Evolutionary conservation across 208 protist genomes (phyloP), one percentile per base, ranked within the genome.

Genomic region (Angomonas ambiguus): DNA sequence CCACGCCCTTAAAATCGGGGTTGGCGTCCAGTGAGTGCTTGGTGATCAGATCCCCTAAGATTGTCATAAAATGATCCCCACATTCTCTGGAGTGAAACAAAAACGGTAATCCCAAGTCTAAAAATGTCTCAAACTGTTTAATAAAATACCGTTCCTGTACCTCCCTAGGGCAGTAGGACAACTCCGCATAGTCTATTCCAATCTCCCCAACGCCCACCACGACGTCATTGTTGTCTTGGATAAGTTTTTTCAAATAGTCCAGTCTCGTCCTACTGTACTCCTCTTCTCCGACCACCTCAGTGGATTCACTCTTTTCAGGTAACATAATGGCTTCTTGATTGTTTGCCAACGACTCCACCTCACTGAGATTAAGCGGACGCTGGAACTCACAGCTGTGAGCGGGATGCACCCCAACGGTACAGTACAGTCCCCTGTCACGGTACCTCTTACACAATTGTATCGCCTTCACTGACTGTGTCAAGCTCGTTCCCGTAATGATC

Each of bases 11-110:
- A 22, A 11, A 57, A 20, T 16, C 24, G 2, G 38, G 42, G 28
- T 33, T 2, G 28, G 32, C 1, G 42, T 35, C 65, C 30, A 28
- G 6, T 24, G 18, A 20, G 22, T 48, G 51, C 45, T 34, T 1
- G 24, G 30, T 24, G 45, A 51, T 24, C 22, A 45, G 71, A 42
- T 74, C 53, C 51, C 77, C 70, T 57, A 97, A 75, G 13, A 93
- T 28, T 16, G 71, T 20, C 10, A 93, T 80, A 58, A 98, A 97
- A 32, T 82, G 77, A 64, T 86, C 80, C 25, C 88, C 91, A 58
- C 87, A 94, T 28, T 88, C 90, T 30, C 96, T 82, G 22, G 88
- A 93, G 74, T 98, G 96, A 51, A 98, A 85, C 3, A 98, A 82
- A n/a, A 98, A 87, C 0, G 91, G 91, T 13, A 96, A 79, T 4